These are phyloP conservation scores for Geum urbanum DNA, from an alignment of 306 rosid genomes.

Conservation along the genomic window DNA sequence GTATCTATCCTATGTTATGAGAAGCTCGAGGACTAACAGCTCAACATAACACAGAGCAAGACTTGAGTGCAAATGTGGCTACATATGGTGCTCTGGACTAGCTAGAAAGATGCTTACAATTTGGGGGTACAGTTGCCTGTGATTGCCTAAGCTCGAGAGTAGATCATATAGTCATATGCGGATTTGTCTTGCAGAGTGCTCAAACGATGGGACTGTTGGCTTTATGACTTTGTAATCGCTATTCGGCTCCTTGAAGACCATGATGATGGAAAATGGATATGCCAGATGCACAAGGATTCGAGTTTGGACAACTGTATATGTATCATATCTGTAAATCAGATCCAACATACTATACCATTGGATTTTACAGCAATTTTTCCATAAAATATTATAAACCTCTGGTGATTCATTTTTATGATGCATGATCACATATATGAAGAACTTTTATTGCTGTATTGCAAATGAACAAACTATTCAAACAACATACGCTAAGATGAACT, in stretches of 20 bases:
- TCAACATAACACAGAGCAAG: neutral
- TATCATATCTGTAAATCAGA: neutral
- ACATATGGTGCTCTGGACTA: neutral
- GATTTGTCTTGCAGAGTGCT: neutral
- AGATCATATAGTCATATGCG: neutral
- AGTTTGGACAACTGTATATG: neutral
- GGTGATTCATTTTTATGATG: neutral
- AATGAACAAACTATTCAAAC: neutral
- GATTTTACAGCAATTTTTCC: no score
- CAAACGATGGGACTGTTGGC: neutral
- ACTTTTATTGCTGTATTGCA: neutral
- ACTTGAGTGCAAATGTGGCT: neutral
- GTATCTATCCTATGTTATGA: neutral
- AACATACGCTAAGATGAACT: neutral
- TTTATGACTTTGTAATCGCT: neutral
- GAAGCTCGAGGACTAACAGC: neutral
- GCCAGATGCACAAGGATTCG: neutral
- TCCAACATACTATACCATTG: neutral
- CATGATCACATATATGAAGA: neutral
- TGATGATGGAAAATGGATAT: conserved; percentile 3
- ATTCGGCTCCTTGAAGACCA: neutral
- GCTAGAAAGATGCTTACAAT: neutral
- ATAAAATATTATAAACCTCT: no score
- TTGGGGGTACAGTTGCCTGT: neutral
- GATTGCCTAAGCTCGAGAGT: neutral